These are phyloP conservation scores for Scytalidium lignicola DNA, from an alignment of 2,329 filamentous ascomycete genomes.

Conservation along the genomic window DNA sequence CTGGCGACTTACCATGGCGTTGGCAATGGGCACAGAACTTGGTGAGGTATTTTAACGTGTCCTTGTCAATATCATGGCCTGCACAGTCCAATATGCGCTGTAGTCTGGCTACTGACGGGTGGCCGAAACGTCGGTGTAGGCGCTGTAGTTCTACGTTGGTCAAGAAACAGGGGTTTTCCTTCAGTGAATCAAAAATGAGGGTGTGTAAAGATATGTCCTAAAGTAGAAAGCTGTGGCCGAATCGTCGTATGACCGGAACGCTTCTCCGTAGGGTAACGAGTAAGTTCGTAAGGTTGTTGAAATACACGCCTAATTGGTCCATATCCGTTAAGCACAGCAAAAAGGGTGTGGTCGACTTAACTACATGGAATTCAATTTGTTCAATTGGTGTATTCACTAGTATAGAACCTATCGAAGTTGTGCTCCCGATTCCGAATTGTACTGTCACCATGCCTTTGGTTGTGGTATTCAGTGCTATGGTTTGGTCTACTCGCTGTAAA, in stretches of 20 bases:
- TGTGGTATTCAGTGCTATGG: background rate
- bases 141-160: background rate
- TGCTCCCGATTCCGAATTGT: conserved; percentile 4
- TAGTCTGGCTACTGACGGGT: background rate
- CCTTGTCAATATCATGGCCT: background rate
- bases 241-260: background rate
- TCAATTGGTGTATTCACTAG: background rate
- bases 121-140: background rate
- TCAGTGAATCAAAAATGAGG: background rate
- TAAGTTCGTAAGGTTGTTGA: conserved; percentile 4
- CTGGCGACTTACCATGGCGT: background rate
- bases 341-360: conserved; percentile 3
- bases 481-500: conserved; percentile 2
- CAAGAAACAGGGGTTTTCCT: background rate
- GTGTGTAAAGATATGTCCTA: background rate
- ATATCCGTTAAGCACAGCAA: conserved; percentile 5
- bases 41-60: background rate
- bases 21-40: background rate
- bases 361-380: conserved; percentile 3
- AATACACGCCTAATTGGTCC: conserved; percentile 3
- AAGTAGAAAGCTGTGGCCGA: conserved; percentile 1
- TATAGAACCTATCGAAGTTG: background rate
- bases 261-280: background rate
- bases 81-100: background rate
- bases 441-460: background rate